Evolutionary conservation across 2,329 filamentous ascomycete species (phyloP), one percentile per base, ranked within the genome.

Genomic region (Beauveria rudraprayagi): DNA sequence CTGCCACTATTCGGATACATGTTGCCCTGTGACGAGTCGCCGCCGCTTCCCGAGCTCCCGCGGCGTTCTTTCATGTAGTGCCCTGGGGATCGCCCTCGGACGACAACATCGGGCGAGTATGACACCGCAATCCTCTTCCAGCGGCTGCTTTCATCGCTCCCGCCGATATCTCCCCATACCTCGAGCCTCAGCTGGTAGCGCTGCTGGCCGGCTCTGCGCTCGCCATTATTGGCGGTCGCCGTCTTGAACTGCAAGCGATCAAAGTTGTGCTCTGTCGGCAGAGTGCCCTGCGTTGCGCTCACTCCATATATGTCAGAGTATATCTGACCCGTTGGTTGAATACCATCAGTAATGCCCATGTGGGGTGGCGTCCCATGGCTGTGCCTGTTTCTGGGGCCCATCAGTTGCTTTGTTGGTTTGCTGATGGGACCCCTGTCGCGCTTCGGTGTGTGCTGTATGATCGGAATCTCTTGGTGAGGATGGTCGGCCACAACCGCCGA

Each of bases 201-300:
- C 68, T 96, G 92, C 70, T 97, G 92, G 19, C 92, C 91, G 1
- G 92, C 92, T 61, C 92, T 82, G 66, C 92, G 83, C 73, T 96
- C 96, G 52, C 92, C 92, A 66, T 97, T 97, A 76, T 96, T 97
- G 26, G 91, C 91, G 0, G 92, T 96, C 1, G 92, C 92, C 65
- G 91, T 90, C 72, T 96, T 95, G 81, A 96, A 97, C 68, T 96
- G 92, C 56, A 96, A 94, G 11, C 92, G 86, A 70, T 96, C 92
- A 70, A 95, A 97, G 0, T 81, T 84, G 64, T 85, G 80, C 66
- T 85, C 83, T 7, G 76, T 81, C 5, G 80, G 77, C 17, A 76
- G 74, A 70, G 40, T 72, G 67, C 26, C 67, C 64, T 1, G 67
- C 61, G 34, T 70, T 69, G 30, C 65, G 57, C 44, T 67, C 62